Percentiles rank a stretch among this genome's conserved stretches.
Conservation (phyloP, 1,284 basidiomycete genomes). For the Ceratobasidium theobromae region DNA sequence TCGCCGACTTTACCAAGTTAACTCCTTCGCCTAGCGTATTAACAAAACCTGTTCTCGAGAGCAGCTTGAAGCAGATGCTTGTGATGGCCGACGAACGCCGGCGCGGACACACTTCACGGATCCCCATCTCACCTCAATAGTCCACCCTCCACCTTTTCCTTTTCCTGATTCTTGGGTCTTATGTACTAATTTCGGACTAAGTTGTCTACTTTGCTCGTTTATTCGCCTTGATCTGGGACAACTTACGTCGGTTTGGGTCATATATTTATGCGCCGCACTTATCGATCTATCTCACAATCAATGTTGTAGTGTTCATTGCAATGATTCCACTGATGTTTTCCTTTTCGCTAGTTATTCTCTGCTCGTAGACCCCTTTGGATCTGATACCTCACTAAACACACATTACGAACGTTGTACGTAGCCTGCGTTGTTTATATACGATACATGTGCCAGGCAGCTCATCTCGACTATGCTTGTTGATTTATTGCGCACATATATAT, state of each 20-base stretch:
- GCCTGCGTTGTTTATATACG: not conserved
- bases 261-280: not conserved
- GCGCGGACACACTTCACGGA: conserved; percentile 19
- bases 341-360: not conserved
- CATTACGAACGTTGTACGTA: not conserved
- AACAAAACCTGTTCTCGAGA: conserved; percentile 69
- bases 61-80: conserved; percentile 56
- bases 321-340: not conserved
- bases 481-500: too few species aligned
- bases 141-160: not conserved
- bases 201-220: too few species aligned
- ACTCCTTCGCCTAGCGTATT: conserved; percentile 49
- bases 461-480: not conserved
- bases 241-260: not conserved
- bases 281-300: not conserved
- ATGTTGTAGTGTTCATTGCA: too few species aligned
- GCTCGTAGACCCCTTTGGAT: not conserved
- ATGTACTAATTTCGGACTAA: too few species aligned
- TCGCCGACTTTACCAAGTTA: not conserved
- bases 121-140: not conserved
- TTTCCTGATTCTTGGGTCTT: too few species aligned
- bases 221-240: not conserved
- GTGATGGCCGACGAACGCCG: conserved; percentile 55
- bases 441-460: not conserved
- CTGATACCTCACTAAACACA: not conserved